These are phyloP conservation scores for Pistacia integerrima DNA, from an alignment of 345 rosid genomes.

Conservation along the genomic window DNA sequence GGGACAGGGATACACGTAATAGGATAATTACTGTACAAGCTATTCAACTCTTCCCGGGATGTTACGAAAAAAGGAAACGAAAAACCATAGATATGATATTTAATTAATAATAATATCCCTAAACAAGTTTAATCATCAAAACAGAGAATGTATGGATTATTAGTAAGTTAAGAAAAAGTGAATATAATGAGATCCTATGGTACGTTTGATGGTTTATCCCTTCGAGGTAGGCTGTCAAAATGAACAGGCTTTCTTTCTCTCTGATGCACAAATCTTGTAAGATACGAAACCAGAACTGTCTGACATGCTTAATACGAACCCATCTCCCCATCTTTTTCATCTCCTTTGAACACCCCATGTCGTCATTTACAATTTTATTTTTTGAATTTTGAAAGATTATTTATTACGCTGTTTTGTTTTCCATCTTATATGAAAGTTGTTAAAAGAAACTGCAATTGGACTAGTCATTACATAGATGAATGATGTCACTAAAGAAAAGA, in stretches of 20 bases:
- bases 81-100: no score
- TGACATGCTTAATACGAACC: slow-evolving; percentile 19
- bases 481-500: no score
- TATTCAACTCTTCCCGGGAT: background rate
- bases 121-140: no score
- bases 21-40: background rate
- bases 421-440: no score
- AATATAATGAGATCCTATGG: background rate
- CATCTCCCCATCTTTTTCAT: background rate
- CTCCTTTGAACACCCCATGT: slow-evolving; percentile 10
- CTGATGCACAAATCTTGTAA: slow-evolving; percentile 35
- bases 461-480: background rate
- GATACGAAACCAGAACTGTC: slow-evolving; percentile 41
- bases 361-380: slow-evolving; percentile 8
- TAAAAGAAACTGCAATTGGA: background rate
- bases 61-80: background rate
- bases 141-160: no score
- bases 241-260: slow-evolving; percentile 3
- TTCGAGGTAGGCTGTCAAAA: slow-evolving; percentile 33
- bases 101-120: no score
- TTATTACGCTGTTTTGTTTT: no score
- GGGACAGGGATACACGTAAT: no score
- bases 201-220: slow-evolving; percentile 19
- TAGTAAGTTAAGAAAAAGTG: background rate
- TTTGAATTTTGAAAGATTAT: background rate